Conservation (phyloP, 2,329 filamentous ascomycete genomes). For the Rutstroemia sp. region DNA sequence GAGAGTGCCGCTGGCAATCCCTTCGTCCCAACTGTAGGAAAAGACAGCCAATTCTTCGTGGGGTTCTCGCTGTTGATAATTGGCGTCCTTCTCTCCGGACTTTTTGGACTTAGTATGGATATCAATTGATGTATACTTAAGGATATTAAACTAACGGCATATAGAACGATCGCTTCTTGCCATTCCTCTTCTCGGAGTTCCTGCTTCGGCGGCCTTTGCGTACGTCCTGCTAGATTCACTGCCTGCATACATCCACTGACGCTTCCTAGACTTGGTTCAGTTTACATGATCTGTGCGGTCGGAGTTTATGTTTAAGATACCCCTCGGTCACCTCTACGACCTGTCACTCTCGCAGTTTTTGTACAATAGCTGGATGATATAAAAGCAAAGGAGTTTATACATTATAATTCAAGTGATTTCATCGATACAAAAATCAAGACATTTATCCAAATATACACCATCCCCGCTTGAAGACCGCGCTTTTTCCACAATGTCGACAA, state of each 20-base stretch:
- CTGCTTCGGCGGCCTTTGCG: conserved; percentile 85
- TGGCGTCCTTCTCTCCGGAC: conserved; percentile 64
- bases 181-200: conserved; percentile 70
- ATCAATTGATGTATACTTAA: neutral
- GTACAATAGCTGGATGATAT: conserved; percentile 28
- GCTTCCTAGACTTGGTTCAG: conserved; percentile 68
- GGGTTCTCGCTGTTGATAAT: conserved; percentile 68
- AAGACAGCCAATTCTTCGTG: conserved; percentile 76
- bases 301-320: conserved; percentile 81
- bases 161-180: conserved; percentile 75
- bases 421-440: conserved; percentile 1
- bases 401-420: conserved; percentile 15
- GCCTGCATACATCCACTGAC: conserved; percentile 12
- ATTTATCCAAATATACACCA: neutral
- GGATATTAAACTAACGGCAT: conserved; percentile 11
- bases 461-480: neutral
- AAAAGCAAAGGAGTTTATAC: conserved; percentile 23
- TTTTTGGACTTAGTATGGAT: conserved; percentile 77
- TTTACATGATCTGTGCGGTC: conserved; percentile 98
- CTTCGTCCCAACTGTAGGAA: conserved; percentile 72
- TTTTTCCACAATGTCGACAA: conserved; percentile 23
- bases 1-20: conserved; percentile 83
- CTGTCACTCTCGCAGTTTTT: conserved; percentile 22
- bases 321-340: conserved; percentile 13
- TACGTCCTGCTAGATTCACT: conserved; percentile 42